Evolutionary conservation across 176 grass and related monocot genomes (phyloP).

Genomic region (Triticum turgidum): DNA sequence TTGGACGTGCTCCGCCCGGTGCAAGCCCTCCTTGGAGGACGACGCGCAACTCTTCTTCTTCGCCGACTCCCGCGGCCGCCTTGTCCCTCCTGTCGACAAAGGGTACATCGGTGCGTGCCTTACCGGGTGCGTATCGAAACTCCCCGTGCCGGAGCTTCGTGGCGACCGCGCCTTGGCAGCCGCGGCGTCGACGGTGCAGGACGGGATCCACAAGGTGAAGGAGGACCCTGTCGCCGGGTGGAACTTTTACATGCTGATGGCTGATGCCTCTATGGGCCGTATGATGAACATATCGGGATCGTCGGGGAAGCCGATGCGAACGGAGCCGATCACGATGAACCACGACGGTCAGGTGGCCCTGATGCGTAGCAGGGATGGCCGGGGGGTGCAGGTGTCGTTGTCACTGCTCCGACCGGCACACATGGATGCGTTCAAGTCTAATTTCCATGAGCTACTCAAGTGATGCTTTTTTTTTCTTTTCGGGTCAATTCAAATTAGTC

Average conservation of each 20-base stretch:
- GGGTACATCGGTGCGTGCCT: slow-evolving; percentile 41
- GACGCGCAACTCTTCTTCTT: slow-evolving; percentile 27
- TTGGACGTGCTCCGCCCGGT: slow-evolving; percentile 24
- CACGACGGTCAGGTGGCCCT: slow-evolving; percentile 37
- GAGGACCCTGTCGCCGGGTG: slow-evolving; percentile 23
- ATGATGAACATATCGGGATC: slow-evolving; percentile 25
- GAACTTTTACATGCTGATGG: background rate
- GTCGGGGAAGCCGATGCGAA: slow-evolving; percentile 24
- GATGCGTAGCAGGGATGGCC: background rate
- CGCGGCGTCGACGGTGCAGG: slow-evolving; percentile 4
- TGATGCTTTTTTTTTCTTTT: too few species aligned
- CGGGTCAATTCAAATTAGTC: too few species aligned
- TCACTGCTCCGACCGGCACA: background rate
- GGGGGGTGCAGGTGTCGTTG: slow-evolving; percentile 28
- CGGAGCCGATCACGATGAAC: slow-evolving; percentile 47
- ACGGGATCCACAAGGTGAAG: background rate
- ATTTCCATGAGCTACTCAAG: background rate
- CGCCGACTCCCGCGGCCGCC: slow-evolving; percentile 28
- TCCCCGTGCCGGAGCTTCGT: slow-evolving; percentile 20
- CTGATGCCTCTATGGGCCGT: background rate
- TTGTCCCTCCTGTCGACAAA: slow-evolving; percentile 28
- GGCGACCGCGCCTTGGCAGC: background rate
- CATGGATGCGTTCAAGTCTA: slow-evolving; percentile 23
- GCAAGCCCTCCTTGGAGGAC: slow-evolving; percentile 11
- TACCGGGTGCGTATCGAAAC: background rate